Conservation (phyloP, 306 rosid genomes). For the Corylus avellana region DNA sequence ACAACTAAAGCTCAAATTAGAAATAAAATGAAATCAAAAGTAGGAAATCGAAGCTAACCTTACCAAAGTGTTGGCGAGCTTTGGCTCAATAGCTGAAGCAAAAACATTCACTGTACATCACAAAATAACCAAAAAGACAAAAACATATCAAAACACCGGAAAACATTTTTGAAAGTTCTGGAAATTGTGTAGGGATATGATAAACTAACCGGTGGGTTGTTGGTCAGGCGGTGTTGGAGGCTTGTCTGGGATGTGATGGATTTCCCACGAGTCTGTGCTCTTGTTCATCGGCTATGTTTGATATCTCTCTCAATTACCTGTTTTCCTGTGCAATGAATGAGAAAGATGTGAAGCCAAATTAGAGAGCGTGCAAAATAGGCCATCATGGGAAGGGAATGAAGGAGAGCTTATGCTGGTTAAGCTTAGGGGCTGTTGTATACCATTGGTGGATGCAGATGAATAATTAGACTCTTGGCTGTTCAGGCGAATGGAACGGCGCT, state of each 20-base stretch:
- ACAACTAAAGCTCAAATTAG: neutral
- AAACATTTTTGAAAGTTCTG: neutral
- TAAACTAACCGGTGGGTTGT: conserved; percentile 65
- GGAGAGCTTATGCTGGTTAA: too few relatives aligned
- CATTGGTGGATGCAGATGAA: too few relatives aligned
- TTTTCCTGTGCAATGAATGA: too few relatives aligned
- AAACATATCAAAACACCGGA: neutral
- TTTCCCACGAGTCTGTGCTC: conserved; percentile 34
- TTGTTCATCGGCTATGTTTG: neutral
- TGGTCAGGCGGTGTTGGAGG: conserved; percentile 53
- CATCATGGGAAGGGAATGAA: too few relatives aligned
- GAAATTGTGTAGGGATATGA: neutral
- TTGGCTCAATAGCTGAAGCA: conserved; percentile 66
- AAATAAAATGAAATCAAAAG: neutral
- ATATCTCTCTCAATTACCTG: neutral
- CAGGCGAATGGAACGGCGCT: too few relatives aligned
- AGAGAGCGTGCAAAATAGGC: too few relatives aligned
- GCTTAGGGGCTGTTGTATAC: too few relatives aligned
- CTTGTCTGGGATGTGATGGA: conserved; percentile 66
- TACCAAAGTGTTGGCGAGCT: conserved; percentile 69
- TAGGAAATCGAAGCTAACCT: conserved; percentile 43
- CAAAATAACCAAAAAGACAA: neutral
- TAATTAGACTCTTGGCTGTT: too few relatives aligned
- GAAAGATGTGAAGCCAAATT: too few relatives aligned
- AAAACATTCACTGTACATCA: conserved; percentile 47